Evolutionary conservation across 2,329 filamentous ascomycete species (phyloP), one percentile per base, ranked within the genome.

Genomic region (Dothistroma septosporum): DNA sequence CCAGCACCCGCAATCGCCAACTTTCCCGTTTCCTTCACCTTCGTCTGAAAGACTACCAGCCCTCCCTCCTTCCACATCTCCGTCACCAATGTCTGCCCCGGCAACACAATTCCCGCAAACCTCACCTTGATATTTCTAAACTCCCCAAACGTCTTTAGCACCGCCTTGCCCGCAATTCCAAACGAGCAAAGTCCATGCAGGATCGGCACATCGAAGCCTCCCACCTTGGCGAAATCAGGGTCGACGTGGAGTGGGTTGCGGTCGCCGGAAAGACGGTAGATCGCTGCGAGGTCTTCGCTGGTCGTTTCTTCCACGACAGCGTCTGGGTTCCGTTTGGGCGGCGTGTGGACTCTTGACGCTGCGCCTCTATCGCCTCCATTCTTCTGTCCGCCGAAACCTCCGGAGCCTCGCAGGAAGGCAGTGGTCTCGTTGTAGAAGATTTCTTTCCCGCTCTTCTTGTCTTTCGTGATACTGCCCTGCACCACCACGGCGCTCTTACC

Each of bases 191-290:
- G 85, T n/a, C 94, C 94, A 80, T 99, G 94, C 57, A 99, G 82
- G 74, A 99, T 99, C 12, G 94, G 94, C 31, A 82, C 85, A 79
- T 94, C 89, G 86, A 99, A 99, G 61, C 94, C 94, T 61, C 93
- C 94, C 69, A 96, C 87, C 80, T 94, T 94, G 79, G 91, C 91
- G 77, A 99, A 97, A 54, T 86, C 84, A 1, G 94, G 94, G 76
- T 99, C 94, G 64, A 99, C 89, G 80, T 99, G 94, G 1, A 99
- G 86, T 14, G 94, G 94, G 81, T 99, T 97, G 74, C 93, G 88
- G 78, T 99, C 94, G 54, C 94, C 94, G 69, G 90, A 94, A 57
- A 99, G 82, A 44, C 94, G 87, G 83, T 99, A 99, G 59, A 99
- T 78, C 10, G 91, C 92, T 8, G 94, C 94, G 80, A 97, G 93